Evolutionary conservation across 2,329 filamentous ascomycete species (phyloP).

Genomic region (Alternaria conjuncta): DNA sequence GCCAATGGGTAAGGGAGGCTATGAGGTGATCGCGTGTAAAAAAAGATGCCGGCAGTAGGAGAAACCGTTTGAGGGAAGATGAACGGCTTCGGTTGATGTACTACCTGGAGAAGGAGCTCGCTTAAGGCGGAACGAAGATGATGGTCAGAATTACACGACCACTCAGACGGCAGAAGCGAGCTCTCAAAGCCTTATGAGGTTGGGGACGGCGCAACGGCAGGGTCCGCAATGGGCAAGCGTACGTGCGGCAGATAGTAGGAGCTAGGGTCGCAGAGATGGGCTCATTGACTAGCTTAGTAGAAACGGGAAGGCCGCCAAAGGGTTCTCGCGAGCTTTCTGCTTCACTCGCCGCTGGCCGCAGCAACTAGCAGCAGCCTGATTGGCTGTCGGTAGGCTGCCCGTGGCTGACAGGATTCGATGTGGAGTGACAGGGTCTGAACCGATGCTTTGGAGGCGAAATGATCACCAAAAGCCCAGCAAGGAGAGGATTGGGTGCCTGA

Average conservation of each 20-base stretch:
- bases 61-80: conserved; percentile 42
- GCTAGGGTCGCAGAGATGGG: conserved; percentile 24
- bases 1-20: conserved; percentile 42
- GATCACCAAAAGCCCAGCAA: conserved; percentile 32
- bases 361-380: conserved; percentile 28
- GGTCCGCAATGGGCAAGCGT: conserved; percentile 32
- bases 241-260: conserved; percentile 31
- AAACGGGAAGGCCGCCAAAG: conserved; percentile 42
- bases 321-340: conserved; percentile 38
- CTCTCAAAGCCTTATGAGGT: conserved; percentile 39
- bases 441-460: conserved; percentile 46
- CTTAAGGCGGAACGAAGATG: conserved; percentile 48
- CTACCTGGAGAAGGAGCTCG: conserved; percentile 40
- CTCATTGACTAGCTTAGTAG: conserved; percentile 30
- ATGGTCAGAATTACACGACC: conserved; percentile 44
- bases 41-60: conserved; percentile 42
- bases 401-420: conserved; percentile 40
- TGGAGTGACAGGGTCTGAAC: conserved; percentile 40
- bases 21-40: conserved; percentile 41
- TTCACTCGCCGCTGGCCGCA: conserved; percentile 42
- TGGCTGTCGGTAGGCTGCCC: conserved; percentile 32
- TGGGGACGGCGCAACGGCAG: conserved; percentile 41
- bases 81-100: conserved; percentile 39
- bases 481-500: conserved; percentile 21
- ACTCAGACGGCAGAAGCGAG: conserved; percentile 40